These are phyloP conservation scores for Chytriomyces sp. DNA, from an alignment of 192 early-diverging fungal species.

Conservation along the genomic window DNA sequence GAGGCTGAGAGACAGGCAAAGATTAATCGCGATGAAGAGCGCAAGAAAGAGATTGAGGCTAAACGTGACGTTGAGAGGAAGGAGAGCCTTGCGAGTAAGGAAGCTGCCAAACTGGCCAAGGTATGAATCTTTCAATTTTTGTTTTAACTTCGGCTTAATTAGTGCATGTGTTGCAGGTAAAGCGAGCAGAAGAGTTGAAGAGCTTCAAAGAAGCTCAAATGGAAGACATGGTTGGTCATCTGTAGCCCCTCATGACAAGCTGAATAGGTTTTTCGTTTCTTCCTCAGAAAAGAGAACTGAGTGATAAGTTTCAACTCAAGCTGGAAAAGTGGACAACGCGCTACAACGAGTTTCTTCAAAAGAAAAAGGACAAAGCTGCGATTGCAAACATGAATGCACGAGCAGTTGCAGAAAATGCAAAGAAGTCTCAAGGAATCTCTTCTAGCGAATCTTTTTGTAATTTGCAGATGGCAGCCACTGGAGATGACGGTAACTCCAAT, in stretches of 20 bases:
- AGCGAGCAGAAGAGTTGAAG: slow-evolving; percentile 22
- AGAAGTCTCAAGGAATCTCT: slow-evolving; percentile 7
- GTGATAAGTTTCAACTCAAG: slow-evolving; percentile 30
- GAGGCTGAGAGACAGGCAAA: slow-evolving; percentile 34
- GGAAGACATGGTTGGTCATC: slow-evolving; percentile 22
- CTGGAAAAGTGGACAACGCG: slow-evolving; percentile 33
- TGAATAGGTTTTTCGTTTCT: slow-evolving; percentile 10
- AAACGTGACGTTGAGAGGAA: slow-evolving; percentile 25
- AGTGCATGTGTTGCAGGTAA: neutral
- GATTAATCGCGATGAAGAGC: slow-evolving; percentile 28
- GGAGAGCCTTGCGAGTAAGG: slow-evolving; percentile 23
- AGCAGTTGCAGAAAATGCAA: slow-evolving; percentile 19
- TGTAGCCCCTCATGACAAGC: neutral
- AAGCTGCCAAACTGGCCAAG: slow-evolving; percentile 34
- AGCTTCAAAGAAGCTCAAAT: slow-evolving; percentile 29
- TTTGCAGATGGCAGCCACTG: neutral
- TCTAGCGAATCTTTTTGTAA: slow-evolving; percentile 3
- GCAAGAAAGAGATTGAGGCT: slow-evolving; percentile 31
- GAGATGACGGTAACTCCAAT: slow-evolving; percentile 3
- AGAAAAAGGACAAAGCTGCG: slow-evolving; percentile 33
- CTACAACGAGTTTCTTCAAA: slow-evolving; percentile 24
- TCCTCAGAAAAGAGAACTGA: slow-evolving; percentile 22
- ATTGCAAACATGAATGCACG: slow-evolving; percentile 34
- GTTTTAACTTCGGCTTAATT: neutral
- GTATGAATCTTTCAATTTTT: neutral